A percentile compares a stretch with the other conserved stretches of the same genome.
Conservation (phyloP, 176 grass and related monocot genomes). For the Aegilops longissima region DNA sequence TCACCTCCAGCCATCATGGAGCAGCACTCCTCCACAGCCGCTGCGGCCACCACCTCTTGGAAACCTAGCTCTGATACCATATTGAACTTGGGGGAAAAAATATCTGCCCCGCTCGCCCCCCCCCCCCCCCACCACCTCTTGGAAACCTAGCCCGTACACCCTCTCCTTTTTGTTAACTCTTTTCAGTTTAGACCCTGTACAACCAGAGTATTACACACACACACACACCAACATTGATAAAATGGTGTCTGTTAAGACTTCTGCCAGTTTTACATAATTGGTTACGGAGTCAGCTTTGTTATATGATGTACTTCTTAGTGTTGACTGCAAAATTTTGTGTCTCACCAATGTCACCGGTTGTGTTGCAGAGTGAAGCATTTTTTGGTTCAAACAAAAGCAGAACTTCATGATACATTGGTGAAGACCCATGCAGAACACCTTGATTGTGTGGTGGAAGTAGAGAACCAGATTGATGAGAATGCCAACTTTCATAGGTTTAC, state of each 20-base stretch:
- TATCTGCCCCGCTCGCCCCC: no score
- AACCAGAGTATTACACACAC: no score
- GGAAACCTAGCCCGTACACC: no score
- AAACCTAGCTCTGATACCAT: no score
- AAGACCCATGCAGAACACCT: constrained; percentile 47
- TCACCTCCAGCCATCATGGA: no score
- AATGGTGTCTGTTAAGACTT: neutral
- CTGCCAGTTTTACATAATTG: neutral
- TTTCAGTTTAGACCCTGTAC: no score
- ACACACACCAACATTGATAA: no score
- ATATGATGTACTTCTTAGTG: constrained; percentile 5
- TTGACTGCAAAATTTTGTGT: constrained; percentile 12
- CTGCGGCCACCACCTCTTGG: no score
- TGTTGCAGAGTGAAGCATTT: constrained; percentile 78
- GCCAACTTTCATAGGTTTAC: constrained; percentile 77
- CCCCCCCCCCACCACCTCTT: no score
- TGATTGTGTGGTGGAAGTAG: constrained; percentile 82
- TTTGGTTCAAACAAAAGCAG: constrained; percentile 78
- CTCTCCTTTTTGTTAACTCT: no score
- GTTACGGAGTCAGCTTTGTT: constrained; percentile 11
- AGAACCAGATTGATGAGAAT: constrained; percentile 71
- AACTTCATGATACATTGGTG: constrained; percentile 69
- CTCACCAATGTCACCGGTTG: constrained; percentile 6
- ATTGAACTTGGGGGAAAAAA: no score
- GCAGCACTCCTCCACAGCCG: no score